Evolutionary conservation across 2,329 filamentous ascomycete genomes (phyloP), one percentile per base, ranked within the genome.

Genomic region (Pezicula rhizophila): DNA sequence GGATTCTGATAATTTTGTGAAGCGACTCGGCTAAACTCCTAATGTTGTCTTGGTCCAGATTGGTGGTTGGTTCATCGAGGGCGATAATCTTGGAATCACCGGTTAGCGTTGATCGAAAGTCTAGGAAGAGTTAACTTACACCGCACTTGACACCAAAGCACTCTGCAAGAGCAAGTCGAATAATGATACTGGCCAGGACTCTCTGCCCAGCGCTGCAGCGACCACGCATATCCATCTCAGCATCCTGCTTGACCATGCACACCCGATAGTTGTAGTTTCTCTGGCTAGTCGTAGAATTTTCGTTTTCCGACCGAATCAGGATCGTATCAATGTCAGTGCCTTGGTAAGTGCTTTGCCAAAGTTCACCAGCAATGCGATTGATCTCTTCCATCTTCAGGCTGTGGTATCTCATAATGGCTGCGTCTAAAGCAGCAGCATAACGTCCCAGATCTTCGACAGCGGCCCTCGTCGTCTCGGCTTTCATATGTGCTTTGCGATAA

Each of bases 151-250:
- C 81, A 56, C 93, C 93, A 65, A 99, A 99, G 59, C 90, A 96
- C 68, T 99, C 93, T 3, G 93, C 93, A 42, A 99, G 79, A 11
- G 95, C 93, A 25, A 99, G 80, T 2, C 93, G 91, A 67, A 99
- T 96, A 69, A 99, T 95, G 71, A 99, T 99, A 68, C 85, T 90
- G 4, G 93, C 93, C 25, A 99, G 80, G 25, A 99, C 92, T 69
- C 95, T 96, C 67, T 99, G 93, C 3, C 93, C 93, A 1, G 93
- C 93, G 57, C 88, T 95, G 75, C 93, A 99, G 48, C 93, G 88
- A 1, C 93, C 95, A 54, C 93, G 89, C 93, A 99, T 99, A 71
- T 99, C 93, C 90, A 99, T 96, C 68, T 99, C 93, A 1, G 87
- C 89, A 62, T 95, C 90, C 65, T 92, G 86, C 72, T 99, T 99